Base-by-base conservation (phyloP, 352 stramenopile genomes). In the Halophytophthora batemanensis region DNA sequence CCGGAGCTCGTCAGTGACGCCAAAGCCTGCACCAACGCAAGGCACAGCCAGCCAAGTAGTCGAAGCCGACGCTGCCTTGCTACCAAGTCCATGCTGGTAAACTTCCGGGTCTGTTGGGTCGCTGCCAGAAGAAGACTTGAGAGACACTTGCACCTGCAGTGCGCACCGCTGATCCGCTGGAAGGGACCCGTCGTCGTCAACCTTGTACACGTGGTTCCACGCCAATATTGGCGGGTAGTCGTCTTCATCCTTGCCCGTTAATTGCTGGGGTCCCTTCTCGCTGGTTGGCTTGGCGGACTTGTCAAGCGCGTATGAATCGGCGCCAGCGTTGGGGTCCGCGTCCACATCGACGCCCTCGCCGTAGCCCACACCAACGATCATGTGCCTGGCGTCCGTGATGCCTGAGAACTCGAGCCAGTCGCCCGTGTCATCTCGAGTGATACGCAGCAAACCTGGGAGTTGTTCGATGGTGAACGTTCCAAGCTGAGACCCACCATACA, bases 401-500 rank as follows among this genome's bases (percentile, higher is more conserved):
- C 72, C 69, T 1, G 71, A 71, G 21, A 66, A 64, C 50, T 89
- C 78, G 44, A 91, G 56, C 81, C 81, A 91, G 36, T 91, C 76
- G 41, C 75, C 71, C 3, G 69, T 88, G 34, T 81, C 66, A 34
- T 86, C 70, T 22, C 77, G 67, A 47, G 71, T 87, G 41, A 88
- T 72, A 13, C 78, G 74, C 54, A 86, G 68, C 35, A 70, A 51
- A 7, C 69, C 64, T 25, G 77, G 69, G 35, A 75, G 49, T 34
- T 90, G 78, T 33, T 91, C 75, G 19, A 93, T 56, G 23, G 71
- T 64, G 48, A 92, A 90, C 18, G 81, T 52, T 18, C 83, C 83
- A 10, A 90, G 69, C 22, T 60, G 50, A 10, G 51, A 66, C 5
- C 78, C 80, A 25, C 82, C 80, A 59, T 85, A 72, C 29, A 90